Conservation (phyloP, 192 early-diverging fungal genomes). For the Coemansia sp. region DNA sequence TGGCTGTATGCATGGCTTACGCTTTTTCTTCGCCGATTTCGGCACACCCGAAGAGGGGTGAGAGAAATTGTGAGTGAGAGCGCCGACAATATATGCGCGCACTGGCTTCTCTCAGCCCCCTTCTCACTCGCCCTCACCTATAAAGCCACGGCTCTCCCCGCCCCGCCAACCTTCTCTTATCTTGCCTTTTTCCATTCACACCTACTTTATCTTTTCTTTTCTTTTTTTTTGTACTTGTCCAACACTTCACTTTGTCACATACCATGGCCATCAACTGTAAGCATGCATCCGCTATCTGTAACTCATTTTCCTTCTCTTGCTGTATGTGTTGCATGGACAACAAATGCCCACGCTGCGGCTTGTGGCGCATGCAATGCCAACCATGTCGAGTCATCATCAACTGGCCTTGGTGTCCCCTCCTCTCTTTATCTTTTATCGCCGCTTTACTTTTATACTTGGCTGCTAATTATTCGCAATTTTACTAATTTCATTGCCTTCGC, state of each 20-base stretch:
- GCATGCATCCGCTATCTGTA: background rate
- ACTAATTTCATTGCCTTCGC: background rate
- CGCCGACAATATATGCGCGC: background rate
- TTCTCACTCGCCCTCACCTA: background rate
- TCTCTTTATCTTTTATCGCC: background rate
- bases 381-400: conserved; percentile 3
- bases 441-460: conserved; percentile 3
- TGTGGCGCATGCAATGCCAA: background rate
- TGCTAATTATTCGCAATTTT: conserved; percentile 2
- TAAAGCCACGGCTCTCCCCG: conserved; percentile 7
- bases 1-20: background rate
- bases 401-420: too few species aligned
- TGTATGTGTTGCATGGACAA: background rate
- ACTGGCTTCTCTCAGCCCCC: background rate
- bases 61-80: background rate
- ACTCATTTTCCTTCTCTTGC: background rate
- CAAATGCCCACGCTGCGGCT: background rate
- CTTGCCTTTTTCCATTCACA: background rate
- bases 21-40: background rate
- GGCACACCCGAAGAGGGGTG: background rate
- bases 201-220: background rate
- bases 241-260: conserved; percentile 7
- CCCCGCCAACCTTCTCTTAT: background rate
- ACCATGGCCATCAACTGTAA: conserved; percentile 11
- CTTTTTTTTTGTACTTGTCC: background rate